Evolutionary conservation across 352 stramenopile genomes (phyloP), one percentile per base, ranked within the genome.

Genomic region (Phytopythium kandeliae): DNA sequence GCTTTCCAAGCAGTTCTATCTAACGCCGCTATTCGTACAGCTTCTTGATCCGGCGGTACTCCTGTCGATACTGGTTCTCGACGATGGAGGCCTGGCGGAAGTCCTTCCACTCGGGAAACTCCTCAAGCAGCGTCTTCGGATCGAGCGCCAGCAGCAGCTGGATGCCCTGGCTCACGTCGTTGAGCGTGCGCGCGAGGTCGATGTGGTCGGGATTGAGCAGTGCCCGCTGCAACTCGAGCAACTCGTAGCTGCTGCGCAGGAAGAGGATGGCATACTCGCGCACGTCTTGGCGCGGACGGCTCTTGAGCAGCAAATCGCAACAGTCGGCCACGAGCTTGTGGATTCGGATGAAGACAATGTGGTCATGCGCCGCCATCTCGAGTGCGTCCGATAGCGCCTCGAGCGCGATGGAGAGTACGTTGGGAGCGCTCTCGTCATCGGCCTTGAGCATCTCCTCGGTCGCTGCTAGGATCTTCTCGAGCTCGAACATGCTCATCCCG

Each of bases 131-230:
- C 53, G 85, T 72, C 45, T 88, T 86, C 12, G 85, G 74, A 36
- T 95, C 78, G 51, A 86, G 78, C 10, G 85, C 94, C 10, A 98
- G 65, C 54, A 98, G 65, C 30, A 97, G 58, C 51, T 95, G 76
- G 49, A 98, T 95, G 22, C 74, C 85, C 45, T 97, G 87, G 24
- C 88, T 93, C 50, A 97, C 78, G 48, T 98, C 93, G 46, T 97
- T 92, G 30, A 93, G 72, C 28, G 91, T 97, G 42, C 85, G 69
- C 34, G 86, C 93, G 16, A 98, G 65, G 59, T 97, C 87, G 47
- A 96, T 92, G 59, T 98, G 91, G 58, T 96, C 85, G 19, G 70
- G 54, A 59, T 95, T 91, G 31, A 96, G 56, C 35, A 87, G 83
- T 41, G 58, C 55, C 17, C 71, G 66, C 66, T 97, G 90, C n/a